Base-by-base conservation (phyloP, 768 basidiomycete species). In the Leccinum pellstonianum region DNA sequence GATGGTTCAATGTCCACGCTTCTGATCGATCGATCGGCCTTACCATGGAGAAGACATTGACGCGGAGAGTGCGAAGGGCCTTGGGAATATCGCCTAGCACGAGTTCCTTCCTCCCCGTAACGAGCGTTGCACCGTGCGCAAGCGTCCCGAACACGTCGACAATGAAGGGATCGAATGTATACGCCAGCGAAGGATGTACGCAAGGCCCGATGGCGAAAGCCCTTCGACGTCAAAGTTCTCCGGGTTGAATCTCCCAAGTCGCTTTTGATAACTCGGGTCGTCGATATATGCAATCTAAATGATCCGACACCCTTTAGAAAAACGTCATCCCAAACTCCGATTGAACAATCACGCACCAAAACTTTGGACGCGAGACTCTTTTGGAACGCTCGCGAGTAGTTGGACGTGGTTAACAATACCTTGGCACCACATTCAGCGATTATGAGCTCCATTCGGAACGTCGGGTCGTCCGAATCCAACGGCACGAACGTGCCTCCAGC, bases 31-130 rank as follows among this genome's bases (percentile, higher is more conserved):
- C 31, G n/a, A 52, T 31, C 2, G 4, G 29, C 17, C 51, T 33
- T 21, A 21, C 51, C 51, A 35, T 52, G 21, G 11, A 52, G 10
- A 33, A 27, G 52, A 69, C 64, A 14, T 55, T 59, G 46, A 73
- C 63, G 27, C 57, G 64, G 43, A 75, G 73, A 11, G 62, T 62
- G 25, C 67, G 65, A 29, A 74, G 59, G 38, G 68, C 70, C 49
- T 64, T 65, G 9, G 69, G 31, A 12, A 74, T 68, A 25, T 74
- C 69, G 23, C 69, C 68, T 9, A 74, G 73, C 17, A 75, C 66
- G 2, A 69, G 62, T 43, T 68, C 69, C 64, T 67, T 67, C 56
- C 35, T 61, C 25, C 66, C 66, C 5, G 66, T 67, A 12, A 67
- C 58, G 17, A 67, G 66, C 3, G 66, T 66, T 23, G 62, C 66